Evolutionary conservation across 305 asterid species (phyloP), one percentile per base, ranked within the genome.

Genomic region (Plantago coronopus): DNA sequence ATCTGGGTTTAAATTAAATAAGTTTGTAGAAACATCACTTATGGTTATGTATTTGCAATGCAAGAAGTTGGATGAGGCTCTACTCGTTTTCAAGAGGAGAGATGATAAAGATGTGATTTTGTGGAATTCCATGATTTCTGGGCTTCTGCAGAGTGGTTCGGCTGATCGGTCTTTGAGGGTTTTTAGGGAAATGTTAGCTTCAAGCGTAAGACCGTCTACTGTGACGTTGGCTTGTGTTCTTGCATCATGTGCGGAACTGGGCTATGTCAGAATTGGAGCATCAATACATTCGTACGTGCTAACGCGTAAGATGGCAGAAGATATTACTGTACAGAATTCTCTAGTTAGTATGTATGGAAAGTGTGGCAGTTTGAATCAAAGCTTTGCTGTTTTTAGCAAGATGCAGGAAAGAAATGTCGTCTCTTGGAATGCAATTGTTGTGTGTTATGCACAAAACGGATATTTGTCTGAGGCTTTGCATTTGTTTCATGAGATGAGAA

Each of bases 81-180:
- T 70, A 54, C 65, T 43, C 49, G 69, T 85, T 25, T 85, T 80
- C 38, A 75, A 74, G 48, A 74, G 66, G 61, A 73, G 85, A 18
- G 74, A 22, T 38, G 77, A 85, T 60, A 90, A 74, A 72, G 96
- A 90, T 67, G 70, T 61, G 5, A 83, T 87, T 20, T 81, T 68
- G 38, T 90, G 95, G 93, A 87, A 90, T 1, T 58, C 93, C 48
- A 76, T 90, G 79, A 79, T 90, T 45, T 90, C 95, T 17, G 97
- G 94, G 42, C 90, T 90, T 60, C 85, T 81, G 40, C 87, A 76
- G 76, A 87, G 82, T 65, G 89, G 78, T 50, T 74, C 77, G 60
- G 79, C 88, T 40, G 81, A 82, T 55, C 68, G 65, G 72, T 95
- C 86, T 46, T 61, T 90, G 75, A 69, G 45, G 66, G 66, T 87